A percentile compares a stretch with the other conserved stretches of the same genome.
phyloP scores from a whole-genome alignment of 2,329 filamentous ascomycete species.

The Penicillium sp. region DNA sequence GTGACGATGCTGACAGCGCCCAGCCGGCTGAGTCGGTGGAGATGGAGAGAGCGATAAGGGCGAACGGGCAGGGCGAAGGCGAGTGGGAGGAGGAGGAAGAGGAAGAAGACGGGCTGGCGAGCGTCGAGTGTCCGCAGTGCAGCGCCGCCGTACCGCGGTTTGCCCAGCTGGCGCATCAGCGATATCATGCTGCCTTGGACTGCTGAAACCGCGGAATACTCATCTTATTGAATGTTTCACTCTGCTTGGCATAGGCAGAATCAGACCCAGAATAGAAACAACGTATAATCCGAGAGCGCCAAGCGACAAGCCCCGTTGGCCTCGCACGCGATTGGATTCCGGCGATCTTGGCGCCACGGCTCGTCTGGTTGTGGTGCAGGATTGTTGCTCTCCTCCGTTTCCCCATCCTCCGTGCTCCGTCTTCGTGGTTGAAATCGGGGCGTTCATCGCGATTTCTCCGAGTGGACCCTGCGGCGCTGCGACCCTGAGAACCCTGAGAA shows the following conservation, averaged over 20 bases:
- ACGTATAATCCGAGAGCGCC: neutral
- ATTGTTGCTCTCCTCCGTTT: constrained; percentile 5
- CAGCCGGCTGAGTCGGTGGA: neutral
- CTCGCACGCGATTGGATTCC: constrained; percentile 18
- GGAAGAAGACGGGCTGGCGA: constrained; percentile 28
- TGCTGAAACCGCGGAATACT: neutral
- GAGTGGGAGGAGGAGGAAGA: constrained; percentile 17
- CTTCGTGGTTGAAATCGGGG: too few relatives aligned
- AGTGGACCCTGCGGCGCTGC: too few relatives aligned
- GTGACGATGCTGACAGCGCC: constrained; percentile 5
- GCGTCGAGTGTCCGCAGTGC: constrained; percentile 43
- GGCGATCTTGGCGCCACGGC: constrained; percentile 14
- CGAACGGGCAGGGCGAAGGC: constrained; percentile 16
- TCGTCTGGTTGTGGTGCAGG: neutral
- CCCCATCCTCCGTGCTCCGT: too few relatives aligned
- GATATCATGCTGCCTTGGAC: constrained; percentile 43
- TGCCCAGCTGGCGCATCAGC: constrained; percentile 50
- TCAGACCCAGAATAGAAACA: too few relatives aligned
- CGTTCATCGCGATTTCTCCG: too few relatives aligned
- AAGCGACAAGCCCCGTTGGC: neutral
- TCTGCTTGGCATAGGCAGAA: too few relatives aligned
- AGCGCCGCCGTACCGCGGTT: constrained; percentile 50
- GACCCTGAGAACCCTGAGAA: too few relatives aligned
- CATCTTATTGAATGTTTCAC: too few relatives aligned
- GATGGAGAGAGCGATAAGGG: constrained; percentile 11